Percentiles rank a stretch among this genome's conserved stretches.
Evolutionary conservation across 2,329 filamentous ascomycete genomes (phyloP).

Genomic region (Ascochyta lentis): DNA sequence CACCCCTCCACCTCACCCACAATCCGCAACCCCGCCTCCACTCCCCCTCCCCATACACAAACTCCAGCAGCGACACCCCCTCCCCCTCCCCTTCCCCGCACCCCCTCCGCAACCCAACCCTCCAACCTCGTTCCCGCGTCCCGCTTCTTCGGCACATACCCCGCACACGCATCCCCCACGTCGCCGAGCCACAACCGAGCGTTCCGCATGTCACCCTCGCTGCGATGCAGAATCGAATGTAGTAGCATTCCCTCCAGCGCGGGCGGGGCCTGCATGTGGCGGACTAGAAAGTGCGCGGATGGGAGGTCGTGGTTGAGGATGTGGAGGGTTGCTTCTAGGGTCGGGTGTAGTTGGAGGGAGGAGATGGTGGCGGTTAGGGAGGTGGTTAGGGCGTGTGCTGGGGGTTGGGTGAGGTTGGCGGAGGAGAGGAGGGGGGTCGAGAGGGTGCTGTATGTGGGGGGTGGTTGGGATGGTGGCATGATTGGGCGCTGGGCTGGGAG

Average conservation of each 20-base stretch:
- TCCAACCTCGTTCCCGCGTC: constrained; percentile 2
- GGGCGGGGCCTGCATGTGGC: constrained; percentile 59
- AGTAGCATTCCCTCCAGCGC: constrained; percentile 60
- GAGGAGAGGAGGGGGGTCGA: constrained; percentile 19
- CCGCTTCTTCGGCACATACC: constrained; percentile 33
- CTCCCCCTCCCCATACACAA: constrained; percentile 30
- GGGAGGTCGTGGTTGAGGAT: constrained; percentile 60
- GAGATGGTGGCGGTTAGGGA: constrained; percentile 30
- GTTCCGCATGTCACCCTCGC: constrained; percentile 60
- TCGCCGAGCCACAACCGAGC: constrained; percentile 58
- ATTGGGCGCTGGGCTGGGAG: background rate
- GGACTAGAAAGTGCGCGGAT: constrained; percentile 59
- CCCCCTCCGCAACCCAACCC: constrained; percentile 9
- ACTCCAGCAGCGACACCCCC: constrained; percentile 14
- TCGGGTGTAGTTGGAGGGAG: constrained; percentile 52
- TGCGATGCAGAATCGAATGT: constrained; percentile 58
- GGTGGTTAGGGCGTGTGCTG: constrained; percentile 18
- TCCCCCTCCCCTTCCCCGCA: constrained; percentile 8
- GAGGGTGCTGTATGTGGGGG: constrained; percentile 11
- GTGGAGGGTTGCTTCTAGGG: constrained; percentile 59
- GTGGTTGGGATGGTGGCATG: background rate
- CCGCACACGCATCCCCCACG: constrained; percentile 49
- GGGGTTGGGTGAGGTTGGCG: constrained; percentile 21
- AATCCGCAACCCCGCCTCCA: constrained; percentile 25
- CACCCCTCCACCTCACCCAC: constrained; percentile 50